Percentiles rank a stretch among this genome's conserved stretches.
These are phyloP conservation scores for Diospyros kaki DNA, from an alignment of 148 eudicot genomes.

Conservation along the genomic window DNA sequence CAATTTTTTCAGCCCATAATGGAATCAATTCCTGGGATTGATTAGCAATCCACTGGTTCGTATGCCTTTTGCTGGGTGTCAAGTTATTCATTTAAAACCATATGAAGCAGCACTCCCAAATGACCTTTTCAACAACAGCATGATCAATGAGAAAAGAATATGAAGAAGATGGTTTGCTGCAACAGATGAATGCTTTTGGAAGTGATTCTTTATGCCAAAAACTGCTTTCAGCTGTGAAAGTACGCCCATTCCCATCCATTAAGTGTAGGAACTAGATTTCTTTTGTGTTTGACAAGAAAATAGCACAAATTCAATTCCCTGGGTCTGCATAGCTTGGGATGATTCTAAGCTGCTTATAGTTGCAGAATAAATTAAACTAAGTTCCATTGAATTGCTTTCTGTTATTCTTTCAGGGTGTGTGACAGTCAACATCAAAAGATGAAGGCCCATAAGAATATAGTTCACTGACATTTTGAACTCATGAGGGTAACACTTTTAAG, in stretches of 20 bases:
- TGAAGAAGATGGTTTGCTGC: not conserved
- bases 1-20: not conserved
- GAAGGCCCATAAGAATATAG: too few relatives aligned
- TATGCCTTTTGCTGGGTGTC: not conserved
- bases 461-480: too few relatives aligned
- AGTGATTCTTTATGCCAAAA: slow-evolving; percentile 7
- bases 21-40: not conserved
- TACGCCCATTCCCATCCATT: not conserved
- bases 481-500: too few relatives aligned
- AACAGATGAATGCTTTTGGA: slow-evolving; percentile 2
- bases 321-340: not conserved
- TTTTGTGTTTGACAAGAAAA: slow-evolving; percentile 4
- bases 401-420: too few relatives aligned
- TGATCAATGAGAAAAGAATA: slow-evolving; percentile 10
- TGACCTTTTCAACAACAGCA: too few relatives aligned
- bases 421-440: too few relatives aligned
- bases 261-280: slow-evolving; percentile 12
- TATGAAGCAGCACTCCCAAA: too few relatives aligned
- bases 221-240: not conserved
- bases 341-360: not conserved
- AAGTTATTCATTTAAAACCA: not conserved
- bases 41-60: not conserved
- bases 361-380: too few relatives aligned
- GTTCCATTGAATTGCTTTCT: too few relatives aligned
- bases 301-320: not conserved